A percentile compares a stretch with the other conserved stretches of the same genome.
phyloP scores from a whole-genome alignment of 2,329 filamentous ascomycete genomes.

The Fusarium brevicatenulatum region DNA sequence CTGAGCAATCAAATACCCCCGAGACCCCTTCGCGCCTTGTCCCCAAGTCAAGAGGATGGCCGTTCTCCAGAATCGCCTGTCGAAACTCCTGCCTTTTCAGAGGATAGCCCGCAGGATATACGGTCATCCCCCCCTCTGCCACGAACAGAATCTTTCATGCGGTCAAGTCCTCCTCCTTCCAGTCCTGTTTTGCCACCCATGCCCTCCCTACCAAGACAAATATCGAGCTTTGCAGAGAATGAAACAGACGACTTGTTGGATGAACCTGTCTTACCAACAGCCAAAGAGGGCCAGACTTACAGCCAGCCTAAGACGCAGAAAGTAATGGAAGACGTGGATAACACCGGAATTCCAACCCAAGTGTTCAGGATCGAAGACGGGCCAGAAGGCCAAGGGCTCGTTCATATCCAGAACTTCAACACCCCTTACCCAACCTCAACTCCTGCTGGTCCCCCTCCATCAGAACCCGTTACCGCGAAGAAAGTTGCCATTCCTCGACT shows the following conservation, averaged over 20 bases:
- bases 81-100: constrained; percentile 64
- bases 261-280: constrained; percentile 62
- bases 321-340: constrained; percentile 49
- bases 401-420: constrained; percentile 51
- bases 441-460: constrained; percentile 26
- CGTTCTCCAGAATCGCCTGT: constrained; percentile 65
- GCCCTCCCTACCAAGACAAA: constrained; percentile 69
- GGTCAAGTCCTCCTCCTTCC: constrained; percentile 74
- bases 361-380: constrained; percentile 55
- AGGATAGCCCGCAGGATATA: constrained; percentile 81
- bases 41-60: constrained; percentile 59
- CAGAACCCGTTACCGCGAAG: constrained; percentile 38
- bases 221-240: constrained; percentile 90
- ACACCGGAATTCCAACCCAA: constrained; percentile 54
- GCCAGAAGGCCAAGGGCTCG: constrained; percentile 49
- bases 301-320: constrained; percentile 26
- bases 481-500: constrained; percentile 18
- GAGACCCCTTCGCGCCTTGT: constrained; percentile 52
- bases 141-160: constrained; percentile 64
- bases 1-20: constrained; percentile 58
- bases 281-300: constrained; percentile 49
- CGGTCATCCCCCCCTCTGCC: constrained; percentile 90
- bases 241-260: constrained; percentile 75
- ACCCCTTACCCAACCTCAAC: constrained; percentile 41
- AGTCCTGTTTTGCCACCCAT: constrained; percentile 80